Evolutionary conservation across 139 green algal genomes (phyloP).

Genomic region (Ostreobium quekettii): DNA sequence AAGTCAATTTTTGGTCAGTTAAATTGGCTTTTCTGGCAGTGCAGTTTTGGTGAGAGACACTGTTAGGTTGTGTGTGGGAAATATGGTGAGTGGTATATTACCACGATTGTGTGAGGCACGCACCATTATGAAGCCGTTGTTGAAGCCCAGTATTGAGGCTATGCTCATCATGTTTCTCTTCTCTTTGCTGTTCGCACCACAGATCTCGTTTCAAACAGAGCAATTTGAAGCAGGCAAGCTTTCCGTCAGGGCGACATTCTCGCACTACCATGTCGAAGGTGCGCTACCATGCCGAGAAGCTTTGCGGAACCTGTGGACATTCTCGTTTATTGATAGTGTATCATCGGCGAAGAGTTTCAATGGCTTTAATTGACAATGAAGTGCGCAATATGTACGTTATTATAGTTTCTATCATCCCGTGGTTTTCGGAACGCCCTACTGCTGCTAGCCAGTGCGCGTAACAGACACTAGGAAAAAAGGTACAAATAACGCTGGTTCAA

Average conservation of each 20-base stretch:
- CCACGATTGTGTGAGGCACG: neutral
- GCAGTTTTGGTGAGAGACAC: neutral
- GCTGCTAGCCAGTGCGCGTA: too few species aligned
- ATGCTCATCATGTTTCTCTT: slow-evolving; percentile 13
- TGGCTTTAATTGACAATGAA: neutral
- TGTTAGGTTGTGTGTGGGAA: neutral
- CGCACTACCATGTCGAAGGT: neutral
- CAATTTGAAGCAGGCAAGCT: too few species aligned
- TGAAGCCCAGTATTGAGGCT: slow-evolving; percentile 1
- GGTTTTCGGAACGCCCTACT: too few species aligned
- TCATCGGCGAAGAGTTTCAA: neutral
- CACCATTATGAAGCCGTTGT: slow-evolving; percentile 12
- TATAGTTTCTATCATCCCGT: too few species aligned
- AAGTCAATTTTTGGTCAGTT: too few species aligned
- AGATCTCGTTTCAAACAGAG: too few species aligned
- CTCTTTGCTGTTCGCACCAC: slow-evolving; percentile 8
- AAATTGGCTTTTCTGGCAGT: too few species aligned
- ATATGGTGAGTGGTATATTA: neutral
- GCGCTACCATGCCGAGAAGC: neutral
- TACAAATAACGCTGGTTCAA: too few species aligned
- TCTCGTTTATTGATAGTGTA: neutral
- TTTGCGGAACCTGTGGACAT: neutral
- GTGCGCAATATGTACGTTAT: too few species aligned
- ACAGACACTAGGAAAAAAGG: too few species aligned
- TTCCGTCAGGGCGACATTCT: too few species aligned